phyloP scores from a whole-genome alignment of 495 filamentous ascomycete genomes.

The Annulohypoxylon moriforme region DNA sequence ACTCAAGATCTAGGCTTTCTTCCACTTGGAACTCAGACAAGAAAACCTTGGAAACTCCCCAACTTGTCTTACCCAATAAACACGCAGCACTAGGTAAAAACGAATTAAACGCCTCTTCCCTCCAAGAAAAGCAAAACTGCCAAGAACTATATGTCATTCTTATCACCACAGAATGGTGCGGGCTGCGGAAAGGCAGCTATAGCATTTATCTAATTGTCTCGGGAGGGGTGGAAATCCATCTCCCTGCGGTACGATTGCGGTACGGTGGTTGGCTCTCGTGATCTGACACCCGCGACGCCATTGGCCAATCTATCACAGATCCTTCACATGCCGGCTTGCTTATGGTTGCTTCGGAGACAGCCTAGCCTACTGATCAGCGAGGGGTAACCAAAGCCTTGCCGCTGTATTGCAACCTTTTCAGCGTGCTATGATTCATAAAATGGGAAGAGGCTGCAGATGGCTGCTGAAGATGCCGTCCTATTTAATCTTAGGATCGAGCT shows the following conservation, averaged over 20 bases:
- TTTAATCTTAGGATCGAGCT: constrained; percentile 1
- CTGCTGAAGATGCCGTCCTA: constrained; percentile 2
- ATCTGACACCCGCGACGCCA: constrained; percentile 17
- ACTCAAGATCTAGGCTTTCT: constrained; percentile 10
- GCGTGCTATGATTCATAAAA: constrained; percentile 26
- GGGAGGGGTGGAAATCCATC: constrained; percentile 34
- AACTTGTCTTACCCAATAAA: not conserved
- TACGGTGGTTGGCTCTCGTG: constrained; percentile 36
- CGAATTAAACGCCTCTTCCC: constrained; percentile 16
- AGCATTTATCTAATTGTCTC: not conserved
- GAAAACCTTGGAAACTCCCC: not conserved
- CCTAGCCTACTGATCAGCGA: constrained; percentile 40
- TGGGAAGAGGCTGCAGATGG: not conserved
- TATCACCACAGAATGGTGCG: constrained; percentile 9
- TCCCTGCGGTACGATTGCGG: constrained; percentile 28
- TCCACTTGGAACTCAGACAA: constrained; percentile 10
- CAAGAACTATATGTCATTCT: constrained; percentile 29
- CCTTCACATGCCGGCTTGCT: constrained; percentile 27
- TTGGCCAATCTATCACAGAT: constrained; percentile 34
- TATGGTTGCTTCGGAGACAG: constrained; percentile 40
- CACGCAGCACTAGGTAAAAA: not conserved
- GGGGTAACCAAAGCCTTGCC: constrained; percentile 36
- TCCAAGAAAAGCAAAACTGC: constrained; percentile 3
- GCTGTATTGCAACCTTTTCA: constrained; percentile 27
- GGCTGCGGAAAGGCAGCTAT: not conserved